Base-by-base conservation (phyloP, 768 basidiomycete genomes). In the Lactifluus volemus region DNA sequence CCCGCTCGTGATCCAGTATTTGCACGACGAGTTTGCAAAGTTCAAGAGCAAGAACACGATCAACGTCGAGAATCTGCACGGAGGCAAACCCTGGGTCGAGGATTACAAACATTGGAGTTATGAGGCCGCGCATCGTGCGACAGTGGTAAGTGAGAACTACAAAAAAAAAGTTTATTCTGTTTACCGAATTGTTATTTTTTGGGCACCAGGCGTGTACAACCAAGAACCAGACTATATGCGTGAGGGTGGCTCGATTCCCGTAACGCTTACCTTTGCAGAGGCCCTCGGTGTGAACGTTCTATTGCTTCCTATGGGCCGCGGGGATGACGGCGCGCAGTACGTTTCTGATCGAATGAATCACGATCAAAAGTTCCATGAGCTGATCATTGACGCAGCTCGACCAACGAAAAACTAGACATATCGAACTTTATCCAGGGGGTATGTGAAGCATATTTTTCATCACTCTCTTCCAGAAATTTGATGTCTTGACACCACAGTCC, bases 171-270 rank as follows among this genome's bases (percentile, higher is more conserved):
- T 12, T 21, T 47, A 21, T 47, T 47, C 10, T 11, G 5, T 11
- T 5, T 47, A 25, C 21, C 25, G 21, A 47, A 47, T 11, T 7
- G 42, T 29, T 34, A 36, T 45, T 21, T 34, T 38, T 12, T 10
- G 15, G 10, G 10, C n/a, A 45, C 25, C 59, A 77, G 74, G 70
- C 73, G 69, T 94, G 9, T 94, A 92, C 74, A 77, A 81, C 49
- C 79, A 80, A 69, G 81, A 83, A 5, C 93, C 93, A 0, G 90
- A 95, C 70, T 76, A 87, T 60, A 93, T 88, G 2, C 83, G 92
- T 45, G 93, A 96, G 71, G 92, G 92, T n/a, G 95, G 95, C 5
- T 92, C 91, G 6, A 95, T 95, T 64, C 94, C 94, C 0, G 90
- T 96, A 34, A 95, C 93, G 4, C 79, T 98, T 59, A 95, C 92